A percentile compares a stretch with the other conserved stretches of the same genome.
Conservation (phyloP, 306 rosid genomes). For the Parietaria judaica region DNA sequence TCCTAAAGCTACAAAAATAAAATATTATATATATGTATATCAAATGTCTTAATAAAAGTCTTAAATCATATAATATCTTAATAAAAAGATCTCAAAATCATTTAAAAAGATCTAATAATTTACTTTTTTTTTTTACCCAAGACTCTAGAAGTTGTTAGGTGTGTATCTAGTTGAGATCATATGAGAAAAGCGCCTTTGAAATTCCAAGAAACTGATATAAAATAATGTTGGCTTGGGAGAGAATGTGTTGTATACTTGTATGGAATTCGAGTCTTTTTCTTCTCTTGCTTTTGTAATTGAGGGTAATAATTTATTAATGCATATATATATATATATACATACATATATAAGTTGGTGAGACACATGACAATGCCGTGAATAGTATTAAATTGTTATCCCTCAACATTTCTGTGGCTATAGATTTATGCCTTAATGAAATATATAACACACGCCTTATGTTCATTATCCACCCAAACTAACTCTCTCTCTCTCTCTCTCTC, state of each 20-base stretch:
- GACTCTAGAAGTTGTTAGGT: no score
- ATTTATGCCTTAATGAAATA: conserved; percentile 4
- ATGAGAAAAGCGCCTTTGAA: neutral
- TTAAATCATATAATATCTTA: no score
- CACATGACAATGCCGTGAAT: conserved; percentile 6
- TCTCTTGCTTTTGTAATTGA: neutral
- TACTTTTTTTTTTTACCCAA: no score
- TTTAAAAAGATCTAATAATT: no score
- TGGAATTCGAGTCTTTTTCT: neutral
- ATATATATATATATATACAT: no score
- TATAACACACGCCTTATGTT: conserved; percentile 20
- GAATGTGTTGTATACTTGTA: neutral
- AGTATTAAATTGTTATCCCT: neutral
- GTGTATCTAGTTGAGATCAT: no score
- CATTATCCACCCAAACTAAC: conserved; percentile 24
- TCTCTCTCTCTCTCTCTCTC: conserved; percentile 7
- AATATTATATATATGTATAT: no score
- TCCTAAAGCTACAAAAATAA: no score
- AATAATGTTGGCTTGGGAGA: neutral
- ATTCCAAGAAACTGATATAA: conserved; percentile 14
- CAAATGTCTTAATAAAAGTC: no score
- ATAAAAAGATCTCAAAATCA: no score
- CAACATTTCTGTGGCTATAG: conserved; percentile 17
- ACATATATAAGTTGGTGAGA: neutral
- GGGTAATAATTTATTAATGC: neutral